These are phyloP conservation scores for Astrothelium macrocarpum DNA, from an alignment of 495 filamentous ascomycete species.

Conservation along the genomic window DNA sequence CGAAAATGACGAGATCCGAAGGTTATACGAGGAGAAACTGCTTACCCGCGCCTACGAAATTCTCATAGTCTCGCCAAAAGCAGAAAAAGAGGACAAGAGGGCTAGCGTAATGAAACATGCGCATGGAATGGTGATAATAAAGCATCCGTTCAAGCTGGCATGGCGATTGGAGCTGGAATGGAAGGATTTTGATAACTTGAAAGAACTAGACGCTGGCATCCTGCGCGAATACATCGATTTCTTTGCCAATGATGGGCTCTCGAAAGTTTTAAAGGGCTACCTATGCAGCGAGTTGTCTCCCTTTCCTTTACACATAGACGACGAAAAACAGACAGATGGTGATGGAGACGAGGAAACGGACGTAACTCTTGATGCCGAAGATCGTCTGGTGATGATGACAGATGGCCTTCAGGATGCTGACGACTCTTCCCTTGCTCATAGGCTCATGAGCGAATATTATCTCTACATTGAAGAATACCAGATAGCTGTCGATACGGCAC, in stretches of 20 bases:
- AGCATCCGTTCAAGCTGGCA: conserved; percentile 79
- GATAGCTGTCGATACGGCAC: conserved; percentile 65
- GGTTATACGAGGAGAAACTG: conserved; percentile 82
- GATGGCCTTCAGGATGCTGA: conserved; percentile 65
- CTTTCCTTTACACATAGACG: conserved; percentile 45
- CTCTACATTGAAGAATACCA: conserved; percentile 79
- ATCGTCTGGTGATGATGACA: conserved; percentile 68
- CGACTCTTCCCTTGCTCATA: conserved; percentile 70
- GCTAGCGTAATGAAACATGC: conserved; percentile 63
- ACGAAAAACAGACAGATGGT: conserved; percentile 24
- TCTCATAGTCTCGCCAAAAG: conserved; percentile 52
- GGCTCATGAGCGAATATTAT: conserved; percentile 78
- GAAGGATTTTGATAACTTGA: conserved; percentile 64
- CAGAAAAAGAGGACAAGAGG: conserved; percentile 58
- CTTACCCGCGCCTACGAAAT: conserved; percentile 71
- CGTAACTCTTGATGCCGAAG: conserved; percentile 48
- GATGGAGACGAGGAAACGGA: conserved; percentile 31
- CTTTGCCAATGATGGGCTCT: conserved; percentile 75
- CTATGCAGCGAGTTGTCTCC: conserved; percentile 76
- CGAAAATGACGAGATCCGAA: conserved; percentile 72
- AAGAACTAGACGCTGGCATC: conserved; percentile 56
- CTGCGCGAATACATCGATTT: conserved; percentile 70
- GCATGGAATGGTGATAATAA: conserved; percentile 88
- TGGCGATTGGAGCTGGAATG: conserved; percentile 89
- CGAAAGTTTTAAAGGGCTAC: conserved; percentile 70